Percentiles rank a stretch among this genome's conserved stretches.
These are phyloP conservation scores for Heliamphora pulchella DNA, from an alignment of 179 eudicot species.

Conservation along the genomic window DNA sequence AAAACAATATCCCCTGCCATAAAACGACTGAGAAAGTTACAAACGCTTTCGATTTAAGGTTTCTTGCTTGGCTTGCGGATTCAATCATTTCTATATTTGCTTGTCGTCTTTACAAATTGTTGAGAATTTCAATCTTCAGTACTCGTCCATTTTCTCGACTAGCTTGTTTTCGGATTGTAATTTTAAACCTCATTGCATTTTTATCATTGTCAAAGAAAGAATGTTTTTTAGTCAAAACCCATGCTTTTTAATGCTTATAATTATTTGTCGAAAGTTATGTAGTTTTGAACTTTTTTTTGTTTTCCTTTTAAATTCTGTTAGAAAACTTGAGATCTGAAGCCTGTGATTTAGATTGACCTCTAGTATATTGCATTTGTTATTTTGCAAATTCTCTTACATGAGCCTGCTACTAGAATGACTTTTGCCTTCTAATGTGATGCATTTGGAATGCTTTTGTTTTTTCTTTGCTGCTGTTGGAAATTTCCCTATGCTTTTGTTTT, in stretches of 20 bases:
- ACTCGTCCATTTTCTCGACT: background rate
- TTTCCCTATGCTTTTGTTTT: too few relatives aligned
- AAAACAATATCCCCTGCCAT: conserved; percentile 47
- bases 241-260: background rate
- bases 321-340: background rate
- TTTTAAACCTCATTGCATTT: background rate
- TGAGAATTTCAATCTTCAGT: conserved; percentile 1
- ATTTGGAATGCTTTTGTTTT: too few relatives aligned
- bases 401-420: too few relatives aligned
- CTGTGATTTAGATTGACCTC: background rate
- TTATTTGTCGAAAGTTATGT: background rate
- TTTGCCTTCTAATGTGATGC: background rate
- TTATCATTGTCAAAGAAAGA: background rate
- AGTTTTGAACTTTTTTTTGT: background rate
- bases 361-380: background rate
- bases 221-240: background rate
- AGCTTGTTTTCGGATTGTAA: background rate
- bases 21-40: conserved; percentile 46
- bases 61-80: background rate
- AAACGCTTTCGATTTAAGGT: conserved; percentile 29
- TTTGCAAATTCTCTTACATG: too few relatives aligned
- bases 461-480: too few relatives aligned
- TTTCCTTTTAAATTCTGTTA: background rate
- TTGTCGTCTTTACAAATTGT: conserved; percentile 7
- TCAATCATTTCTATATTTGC: background rate